Base-by-base conservation (phyloP, 257 asterid genomes). In the Eustoma russellianum region DNA sequence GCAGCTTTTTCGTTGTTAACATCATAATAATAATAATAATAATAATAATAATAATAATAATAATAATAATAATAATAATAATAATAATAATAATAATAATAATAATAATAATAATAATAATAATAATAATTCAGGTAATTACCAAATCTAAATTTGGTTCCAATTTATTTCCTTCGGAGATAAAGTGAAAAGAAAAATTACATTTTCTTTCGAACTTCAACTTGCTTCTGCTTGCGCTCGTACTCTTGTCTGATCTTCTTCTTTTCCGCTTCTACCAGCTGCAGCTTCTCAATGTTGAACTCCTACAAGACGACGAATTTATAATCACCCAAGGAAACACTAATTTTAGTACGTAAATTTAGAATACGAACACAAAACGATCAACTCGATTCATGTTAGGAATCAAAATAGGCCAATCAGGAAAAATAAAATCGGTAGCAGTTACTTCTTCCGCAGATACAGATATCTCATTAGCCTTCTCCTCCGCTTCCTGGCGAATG, bases 401-500 rank as follows among this genome's bases (percentile, higher is more conserved):
- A 48, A 10, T 5, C 7, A 17, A 5, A 48, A 49, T 47, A 44
- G 1, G 18, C 33, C 12, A 64, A 19, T 12, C n/a, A 11, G 45
- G 16, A n/a, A 0, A 19, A 1, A 19, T 2, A 13, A 13, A 59
- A 49, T 15, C 4, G 9, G 2, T 30, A 24, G 33, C 2, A 19
- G 6, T 47, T 72, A 86, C 98, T 71, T 90, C 98, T 76, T 91
- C 98, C 47, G 98, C 95, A 43, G 96, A 90, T 63, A 86, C 95
- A 24, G 88, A 82, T 74, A 86, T 90, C 77, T 90, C 98, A 65
- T 90, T 84, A 60, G 98, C 92, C 71, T 90, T 90, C 78, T 90
- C 98, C 62, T 90, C 95, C 49, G 98, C 96, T 66, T 90, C 96
- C 63, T 86, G 95, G 70, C 96, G 94, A 79, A 90, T 90, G 92